Percentiles rank a stretch among this genome's conserved stretches.
Conservation (phyloP, 768 basidiomycete species). For the Suillus brevipes region DNA sequence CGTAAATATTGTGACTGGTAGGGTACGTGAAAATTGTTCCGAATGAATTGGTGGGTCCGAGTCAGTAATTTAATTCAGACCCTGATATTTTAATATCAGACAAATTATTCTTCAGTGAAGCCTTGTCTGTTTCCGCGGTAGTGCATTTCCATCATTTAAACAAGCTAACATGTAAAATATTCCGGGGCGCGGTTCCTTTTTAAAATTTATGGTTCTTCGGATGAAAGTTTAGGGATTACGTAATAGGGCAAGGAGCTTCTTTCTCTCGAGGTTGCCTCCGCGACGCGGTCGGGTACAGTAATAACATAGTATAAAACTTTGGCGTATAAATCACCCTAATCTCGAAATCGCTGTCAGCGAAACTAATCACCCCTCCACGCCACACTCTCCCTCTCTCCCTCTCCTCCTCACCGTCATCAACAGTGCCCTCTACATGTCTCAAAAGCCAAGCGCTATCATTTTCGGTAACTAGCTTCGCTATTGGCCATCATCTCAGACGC, state of each 20-base stretch:
- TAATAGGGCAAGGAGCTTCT: constrained; percentile 16
- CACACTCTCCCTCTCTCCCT: constrained; percentile 10
- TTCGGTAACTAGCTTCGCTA: constrained; percentile 54
- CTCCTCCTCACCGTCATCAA: constrained; percentile 8
- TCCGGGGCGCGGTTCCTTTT: constrained; percentile 5
- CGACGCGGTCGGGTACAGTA: constrained; percentile 18
- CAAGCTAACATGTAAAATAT: not conserved
- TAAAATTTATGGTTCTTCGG: constrained; percentile 1
- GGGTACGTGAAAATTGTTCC: not conserved
- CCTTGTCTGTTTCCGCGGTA: no score
- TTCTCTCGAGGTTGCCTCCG: constrained; percentile 23
- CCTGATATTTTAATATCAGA: constrained; percentile 1
- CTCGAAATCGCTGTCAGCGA: constrained; percentile 13
- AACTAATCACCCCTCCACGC: constrained; percentile 20
- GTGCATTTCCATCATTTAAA: no score
- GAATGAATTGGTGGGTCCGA: not conserved
- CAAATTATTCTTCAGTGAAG: not conserved
- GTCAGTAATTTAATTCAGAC: not conserved
- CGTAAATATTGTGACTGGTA: not conserved
- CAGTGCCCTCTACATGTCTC: constrained; percentile 34
- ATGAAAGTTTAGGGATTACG: constrained; percentile 16
- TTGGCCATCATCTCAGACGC: constrained; percentile 4
- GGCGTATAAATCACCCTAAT: constrained; percentile 25
- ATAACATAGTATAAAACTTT: constrained; percentile 10
- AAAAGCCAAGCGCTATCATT: constrained; percentile 68